phyloP scores from a whole-genome alignment of 495 filamentous ascomycete genomes.

The Aspergillus affinis region DNA sequence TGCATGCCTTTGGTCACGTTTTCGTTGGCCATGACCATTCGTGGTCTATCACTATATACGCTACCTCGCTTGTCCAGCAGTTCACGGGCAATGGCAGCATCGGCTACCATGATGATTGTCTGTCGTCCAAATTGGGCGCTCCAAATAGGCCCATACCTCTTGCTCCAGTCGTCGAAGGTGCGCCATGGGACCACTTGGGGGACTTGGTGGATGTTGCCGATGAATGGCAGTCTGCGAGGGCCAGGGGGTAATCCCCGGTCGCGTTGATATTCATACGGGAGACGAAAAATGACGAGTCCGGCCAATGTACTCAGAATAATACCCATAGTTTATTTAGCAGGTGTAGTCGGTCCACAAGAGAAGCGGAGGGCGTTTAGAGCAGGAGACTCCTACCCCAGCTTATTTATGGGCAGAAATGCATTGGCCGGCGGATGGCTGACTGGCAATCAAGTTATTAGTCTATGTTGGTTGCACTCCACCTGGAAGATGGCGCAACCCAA shows the following conservation, averaged over 20 bases:
- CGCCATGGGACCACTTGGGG: constrained; percentile 16
- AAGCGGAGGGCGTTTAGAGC: no score
- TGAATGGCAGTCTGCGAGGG: constrained; percentile 30
- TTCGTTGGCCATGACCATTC: constrained; percentile 23
- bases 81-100: constrained; percentile 18
- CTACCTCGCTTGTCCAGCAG: constrained; percentile 25
- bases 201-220: constrained; percentile 30
- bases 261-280: constrained; percentile 6
- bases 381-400: no score
- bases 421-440: background rate
- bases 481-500: no score
- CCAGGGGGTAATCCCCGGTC: constrained; percentile 21
- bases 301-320: background rate
- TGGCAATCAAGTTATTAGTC: background rate
- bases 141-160: constrained; percentile 31
- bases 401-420: background rate
- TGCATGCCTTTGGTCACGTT: constrained; percentile 31
- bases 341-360: background rate
- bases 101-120: constrained; percentile 18
- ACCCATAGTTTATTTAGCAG: background rate
- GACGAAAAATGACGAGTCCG: constrained; percentile 2
- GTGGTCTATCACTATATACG: constrained; percentile 25
- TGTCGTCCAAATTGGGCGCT: constrained; percentile 14
- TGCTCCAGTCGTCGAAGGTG: constrained; percentile 23
- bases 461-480: background rate